A percentile compares a stretch with the other conserved stretches of the same genome.
These are phyloP conservation scores for Exobasidium cylindrosporum DNA, from an alignment of 1,284 basidiomycete species.

Conservation along the genomic window DNA sequence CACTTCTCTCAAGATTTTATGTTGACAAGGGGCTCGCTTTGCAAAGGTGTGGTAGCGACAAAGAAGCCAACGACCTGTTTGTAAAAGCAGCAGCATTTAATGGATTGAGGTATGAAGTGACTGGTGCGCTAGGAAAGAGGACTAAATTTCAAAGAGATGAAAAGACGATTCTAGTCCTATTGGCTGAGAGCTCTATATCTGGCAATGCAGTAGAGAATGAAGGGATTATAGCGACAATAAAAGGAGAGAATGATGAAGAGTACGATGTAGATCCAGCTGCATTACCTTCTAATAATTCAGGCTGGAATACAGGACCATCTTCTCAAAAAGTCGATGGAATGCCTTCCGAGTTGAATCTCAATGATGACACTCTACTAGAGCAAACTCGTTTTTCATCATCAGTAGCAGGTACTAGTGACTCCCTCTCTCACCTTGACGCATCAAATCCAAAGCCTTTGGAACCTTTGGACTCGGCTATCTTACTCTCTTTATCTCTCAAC, in stretches of 20 bases:
- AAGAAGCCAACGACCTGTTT: slow-evolving; percentile 74
- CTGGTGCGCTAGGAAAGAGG: slow-evolving; percentile 85
- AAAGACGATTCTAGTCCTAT: slow-evolving; percentile 84
- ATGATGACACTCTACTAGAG: slow-evolving; percentile 95
- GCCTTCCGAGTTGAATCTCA: slow-evolving; percentile 77
- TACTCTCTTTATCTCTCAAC: slow-evolving; percentile 51
- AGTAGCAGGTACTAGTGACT: neutral
- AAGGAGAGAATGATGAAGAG: slow-evolving; percentile 15
- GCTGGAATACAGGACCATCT: slow-evolving; percentile 36
- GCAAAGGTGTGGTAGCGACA: slow-evolving; percentile 72
- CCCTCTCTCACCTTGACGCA: slow-evolving; percentile 69
- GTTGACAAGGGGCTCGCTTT: slow-evolving; percentile 79
- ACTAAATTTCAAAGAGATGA: slow-evolving; percentile 90
- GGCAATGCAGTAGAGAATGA: slow-evolving; percentile 53
- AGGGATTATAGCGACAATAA: slow-evolving; percentile 25
- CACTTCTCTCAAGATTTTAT: slow-evolving; percentile 69
- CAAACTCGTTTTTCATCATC: slow-evolving; percentile 71
- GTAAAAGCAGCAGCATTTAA: slow-evolving; percentile 73
- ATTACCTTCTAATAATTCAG: slow-evolving; percentile 10
- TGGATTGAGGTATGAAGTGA: slow-evolving; percentile 82
- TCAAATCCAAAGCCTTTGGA: slow-evolving; percentile 67
- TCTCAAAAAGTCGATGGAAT: slow-evolving; percentile 46
- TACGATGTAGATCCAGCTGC: slow-evolving; percentile 24
- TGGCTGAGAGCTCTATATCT: slow-evolving; percentile 69
- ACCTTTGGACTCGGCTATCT: slow-evolving; percentile 48